These are phyloP conservation scores for Saccharum hybrid DNA, from an alignment of 202 grass and related monocot genomes.

Conservation along the genomic window DNA sequence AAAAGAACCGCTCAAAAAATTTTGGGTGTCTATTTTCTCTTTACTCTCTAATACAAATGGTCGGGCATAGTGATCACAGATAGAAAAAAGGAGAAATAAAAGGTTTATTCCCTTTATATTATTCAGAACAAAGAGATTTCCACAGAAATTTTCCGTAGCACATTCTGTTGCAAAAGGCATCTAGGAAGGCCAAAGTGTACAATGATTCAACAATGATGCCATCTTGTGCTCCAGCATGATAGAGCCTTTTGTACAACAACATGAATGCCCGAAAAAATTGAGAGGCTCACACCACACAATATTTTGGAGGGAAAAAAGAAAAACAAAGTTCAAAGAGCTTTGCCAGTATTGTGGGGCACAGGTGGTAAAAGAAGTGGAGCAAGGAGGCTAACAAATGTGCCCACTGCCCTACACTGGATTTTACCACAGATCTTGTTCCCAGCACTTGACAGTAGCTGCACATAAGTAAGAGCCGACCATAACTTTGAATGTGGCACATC, in stretches of 20 bases:
- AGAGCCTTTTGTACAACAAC: slow-evolving; percentile 34
- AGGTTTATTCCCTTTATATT: slow-evolving; percentile 3
- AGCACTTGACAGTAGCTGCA: slow-evolving; percentile 31
- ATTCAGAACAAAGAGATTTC: slow-evolving; percentile 35
- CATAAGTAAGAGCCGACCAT: slow-evolving; percentile 47
- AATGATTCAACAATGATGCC: slow-evolving; percentile 39
- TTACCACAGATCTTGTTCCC: slow-evolving; percentile 51
- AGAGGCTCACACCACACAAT: slow-evolving; percentile 7
- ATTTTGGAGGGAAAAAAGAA: neutral
- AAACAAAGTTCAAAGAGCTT: slow-evolving; percentile 3
- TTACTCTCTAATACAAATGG: slow-evolving; percentile 22
- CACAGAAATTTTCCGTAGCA: slow-evolving; percentile 14
- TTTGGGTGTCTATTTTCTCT: slow-evolving; percentile 20
- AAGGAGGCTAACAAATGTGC: slow-evolving; percentile 26
- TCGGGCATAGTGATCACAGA: slow-evolving; percentile 38
- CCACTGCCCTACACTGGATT: slow-evolving; percentile 36
- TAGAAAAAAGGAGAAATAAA: slow-evolving; percentile 8
- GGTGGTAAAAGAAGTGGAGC: slow-evolving; percentile 5
- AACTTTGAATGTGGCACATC: slow-evolving; percentile 50
- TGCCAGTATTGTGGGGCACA: slow-evolving; percentile 3
- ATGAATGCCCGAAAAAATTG: neutral
- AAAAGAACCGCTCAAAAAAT: slow-evolving; percentile 13
- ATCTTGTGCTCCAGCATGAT: slow-evolving; percentile 31
- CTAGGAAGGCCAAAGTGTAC: slow-evolving; percentile 15
- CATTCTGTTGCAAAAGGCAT: slow-evolving; percentile 38